Conservation (phyloP, 1,139 yeast species). For the Hemisphaericaspora subhashii region DNA sequence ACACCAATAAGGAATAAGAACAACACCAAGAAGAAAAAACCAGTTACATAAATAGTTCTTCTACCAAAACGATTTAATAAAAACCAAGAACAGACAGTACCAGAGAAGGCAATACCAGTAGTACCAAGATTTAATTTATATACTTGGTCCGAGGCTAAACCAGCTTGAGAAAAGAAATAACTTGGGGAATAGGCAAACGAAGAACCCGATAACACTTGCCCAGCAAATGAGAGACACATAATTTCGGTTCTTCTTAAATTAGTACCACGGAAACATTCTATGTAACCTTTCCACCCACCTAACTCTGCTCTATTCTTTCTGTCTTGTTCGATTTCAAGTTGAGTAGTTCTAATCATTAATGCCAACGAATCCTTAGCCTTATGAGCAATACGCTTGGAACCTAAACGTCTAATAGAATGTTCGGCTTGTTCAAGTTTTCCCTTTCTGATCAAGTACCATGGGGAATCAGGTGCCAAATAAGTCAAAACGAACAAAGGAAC, state of each 20-base stretch:
- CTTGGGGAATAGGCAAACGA: conserved; percentile 25
- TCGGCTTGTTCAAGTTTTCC: conserved; percentile 24
- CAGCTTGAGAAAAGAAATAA: conserved; percentile 26
- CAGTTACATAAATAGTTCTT: conserved; percentile 23
- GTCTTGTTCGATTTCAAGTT: conserved; percentile 25
- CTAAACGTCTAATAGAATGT: conserved; percentile 20
- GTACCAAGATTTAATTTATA: conserved; percentile 19
- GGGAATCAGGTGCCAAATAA: conserved; percentile 27
- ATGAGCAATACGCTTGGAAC: conserved; percentile 19
- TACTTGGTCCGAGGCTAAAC: conserved; percentile 17
- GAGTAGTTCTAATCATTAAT: conserved; percentile 26
- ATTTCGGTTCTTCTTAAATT: conserved; percentile 24
- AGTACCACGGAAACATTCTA: conserved; percentile 21
- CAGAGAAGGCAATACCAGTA: conserved; percentile 22
- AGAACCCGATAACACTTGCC: conserved; percentile 24
- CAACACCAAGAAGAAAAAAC: conserved; percentile 13
- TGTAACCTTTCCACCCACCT: conserved; percentile 19
- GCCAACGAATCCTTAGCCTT: conserved; percentile 21
- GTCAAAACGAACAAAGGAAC: conserved; percentile 23
- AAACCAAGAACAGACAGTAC: conserved; percentile 22
- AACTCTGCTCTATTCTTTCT: conserved; percentile 10
- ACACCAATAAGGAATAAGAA: conserved; percentile 26
- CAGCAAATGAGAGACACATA: conserved; percentile 22
- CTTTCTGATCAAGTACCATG: conserved; percentile 27
- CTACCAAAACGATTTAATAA: conserved; percentile 21